Percentiles rank a stretch among this genome's conserved stretches.
Conservation (phyloP, 148 eudicot genomes). For the Rhododendron simsii region DNA sequence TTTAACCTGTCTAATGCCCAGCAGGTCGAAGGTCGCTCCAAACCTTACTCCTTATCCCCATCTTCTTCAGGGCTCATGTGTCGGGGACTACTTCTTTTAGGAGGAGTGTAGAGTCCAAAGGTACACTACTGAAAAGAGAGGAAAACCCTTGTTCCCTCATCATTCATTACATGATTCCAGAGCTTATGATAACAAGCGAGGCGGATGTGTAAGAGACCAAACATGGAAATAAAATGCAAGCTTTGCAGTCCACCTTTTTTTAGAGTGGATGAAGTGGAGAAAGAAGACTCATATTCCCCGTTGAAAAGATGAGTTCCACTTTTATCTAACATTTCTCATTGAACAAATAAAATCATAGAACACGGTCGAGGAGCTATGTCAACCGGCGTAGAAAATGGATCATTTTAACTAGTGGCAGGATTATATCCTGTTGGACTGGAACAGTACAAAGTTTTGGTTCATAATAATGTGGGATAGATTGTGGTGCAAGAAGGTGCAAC, state of each 20-base stretch:
- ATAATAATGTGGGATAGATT: not conserved
- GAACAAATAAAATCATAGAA: not conserved
- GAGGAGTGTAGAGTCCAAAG: not conserved
- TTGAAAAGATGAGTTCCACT: not conserved
- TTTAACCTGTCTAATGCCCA: not conserved
- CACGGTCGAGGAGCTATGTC: not conserved
- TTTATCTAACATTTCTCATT: not conserved
- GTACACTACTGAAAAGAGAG: no score
- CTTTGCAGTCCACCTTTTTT: not conserved
- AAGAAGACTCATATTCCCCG: not conserved
- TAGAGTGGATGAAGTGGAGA: not conserved
- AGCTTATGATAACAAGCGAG: not conserved
- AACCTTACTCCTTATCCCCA: constrained; percentile 2
- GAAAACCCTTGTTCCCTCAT: not conserved
- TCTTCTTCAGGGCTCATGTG: not conserved
- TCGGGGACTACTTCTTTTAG: not conserved
- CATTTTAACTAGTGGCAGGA: not conserved
- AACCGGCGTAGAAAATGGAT: not conserved
- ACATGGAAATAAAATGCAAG: not conserved
- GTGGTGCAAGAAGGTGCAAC: not conserved
- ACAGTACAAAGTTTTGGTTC: not conserved
- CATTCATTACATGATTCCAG: not conserved
- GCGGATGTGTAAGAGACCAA: not conserved
- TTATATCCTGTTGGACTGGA: not conserved
- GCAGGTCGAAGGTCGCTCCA: not conserved